These are phyloP conservation scores for Sclerotinia borealis DNA, from an alignment of 2,329 filamentous ascomycete species.

Conservation along the genomic window DNA sequence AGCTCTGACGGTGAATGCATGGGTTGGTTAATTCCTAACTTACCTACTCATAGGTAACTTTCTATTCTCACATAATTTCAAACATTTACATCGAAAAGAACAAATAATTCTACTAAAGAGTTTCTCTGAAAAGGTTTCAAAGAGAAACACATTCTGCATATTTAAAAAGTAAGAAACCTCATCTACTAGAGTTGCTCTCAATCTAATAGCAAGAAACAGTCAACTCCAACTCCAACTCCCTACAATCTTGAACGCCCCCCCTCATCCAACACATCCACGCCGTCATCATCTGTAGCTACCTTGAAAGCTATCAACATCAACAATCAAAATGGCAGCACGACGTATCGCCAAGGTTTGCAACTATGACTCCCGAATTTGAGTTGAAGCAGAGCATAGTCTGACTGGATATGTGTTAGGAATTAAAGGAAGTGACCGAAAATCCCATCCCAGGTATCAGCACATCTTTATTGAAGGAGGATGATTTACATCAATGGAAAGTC, in stretches of 20 bases:
- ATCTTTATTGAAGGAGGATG: conserved; percentile 52
- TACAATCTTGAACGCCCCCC: background rate
- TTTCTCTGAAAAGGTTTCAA: background rate
- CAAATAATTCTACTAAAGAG: background rate
- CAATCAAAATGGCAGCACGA: conserved; percentile 26
- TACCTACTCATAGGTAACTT: background rate
- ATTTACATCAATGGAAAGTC: conserved; percentile 64
- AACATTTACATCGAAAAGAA: background rate
- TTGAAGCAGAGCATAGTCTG: background rate
- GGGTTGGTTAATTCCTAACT: background rate
- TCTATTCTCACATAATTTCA: conserved; percentile 4
- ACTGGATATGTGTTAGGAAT: conserved; percentile 42
- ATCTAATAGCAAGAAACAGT: background rate
- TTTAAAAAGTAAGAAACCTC: background rate
- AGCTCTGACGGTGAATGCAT: background rate
- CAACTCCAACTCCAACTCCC: background rate
- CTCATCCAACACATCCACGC: conserved; percentile 1
- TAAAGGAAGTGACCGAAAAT: conserved; percentile 48
- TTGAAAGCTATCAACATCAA: conserved; percentile 6
- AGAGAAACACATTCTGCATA: background rate
- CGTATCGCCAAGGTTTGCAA: conserved; percentile 26
- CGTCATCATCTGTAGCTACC: background rate
- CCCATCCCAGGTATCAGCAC: conserved; percentile 53
- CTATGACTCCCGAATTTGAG: background rate
- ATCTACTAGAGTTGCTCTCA: background rate